Base-by-base conservation (phyloP, 2,329 filamentous ascomycete species). In the Diaporthe australafricana region DNA sequence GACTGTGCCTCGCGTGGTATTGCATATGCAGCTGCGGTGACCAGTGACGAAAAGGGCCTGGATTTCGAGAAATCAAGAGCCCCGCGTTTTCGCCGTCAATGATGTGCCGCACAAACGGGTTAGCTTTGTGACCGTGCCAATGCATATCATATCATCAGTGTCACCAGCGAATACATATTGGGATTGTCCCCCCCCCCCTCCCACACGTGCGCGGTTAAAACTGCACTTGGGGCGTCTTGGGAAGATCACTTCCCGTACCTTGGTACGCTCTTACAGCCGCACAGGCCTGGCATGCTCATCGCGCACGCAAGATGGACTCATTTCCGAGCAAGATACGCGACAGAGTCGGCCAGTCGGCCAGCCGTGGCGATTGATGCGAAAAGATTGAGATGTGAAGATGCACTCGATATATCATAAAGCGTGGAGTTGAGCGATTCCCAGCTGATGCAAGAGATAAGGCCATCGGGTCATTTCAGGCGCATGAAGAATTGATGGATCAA, bases 11-110 rank as follows among this genome's bases (percentile, higher is more conserved):
- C 52, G 53, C 32, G 66, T 57, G 52, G 45, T 47, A 69, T 35
- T 50, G 53, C 66, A 60, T 68, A 68, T 68, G 66, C 66, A 57
- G 14, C 42, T 38, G 66, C 42, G 30, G 52, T 68, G 52, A 48
- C 47, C 48, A 67, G 63, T 67, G 48, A 35, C 32, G 38, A 50
- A 42, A 53, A 30, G 38, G 48, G 45, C 32, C 35, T 52, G 63
- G 60, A 35, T 63, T 48, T 6, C 14, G 32, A 48, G 60, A n/a
- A n/a, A n/a, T n/a, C n/a, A n/a, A n/a, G 42, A 38, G 42, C 30
- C 47, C 60, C 60, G 60, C 57, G 48, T 40, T n/a, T n/a, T 25
- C 57, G 40, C 57, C 57, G 42, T 25, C n/a, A n/a, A n/a, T 63
- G 60, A 25, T 40, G 42, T 63, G 60, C 27, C 42, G 48, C 57